Evolutionary conservation across 2,329 filamentous ascomycete species (phyloP).

Genomic region (Berkeleyomyces basicola): DNA sequence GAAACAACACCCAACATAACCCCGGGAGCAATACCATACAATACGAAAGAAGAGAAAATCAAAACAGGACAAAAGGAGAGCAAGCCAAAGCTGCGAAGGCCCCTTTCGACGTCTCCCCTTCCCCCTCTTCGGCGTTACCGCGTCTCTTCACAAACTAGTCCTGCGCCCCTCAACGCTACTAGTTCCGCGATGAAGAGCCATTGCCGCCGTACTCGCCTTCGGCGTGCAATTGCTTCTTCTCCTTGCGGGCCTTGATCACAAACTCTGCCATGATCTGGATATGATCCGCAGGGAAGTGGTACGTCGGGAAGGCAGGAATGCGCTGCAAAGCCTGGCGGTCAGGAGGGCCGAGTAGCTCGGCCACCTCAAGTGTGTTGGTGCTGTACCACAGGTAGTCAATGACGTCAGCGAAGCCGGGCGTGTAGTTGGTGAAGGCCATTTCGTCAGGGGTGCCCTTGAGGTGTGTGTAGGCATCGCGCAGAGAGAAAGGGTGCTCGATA

Average conservation of each 20-base stretch:
- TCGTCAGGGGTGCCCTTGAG: conserved; percentile 72
- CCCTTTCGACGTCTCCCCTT: neutral
- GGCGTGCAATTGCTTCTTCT: conserved; percentile 46
- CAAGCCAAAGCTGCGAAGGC: neutral
- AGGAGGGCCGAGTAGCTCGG: conserved; percentile 69
- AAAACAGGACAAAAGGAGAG: neutral
- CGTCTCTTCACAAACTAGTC: neutral
- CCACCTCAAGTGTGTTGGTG: conserved; percentile 72
- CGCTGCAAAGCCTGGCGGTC: conserved; percentile 71
- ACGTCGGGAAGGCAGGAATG: conserved; percentile 83
- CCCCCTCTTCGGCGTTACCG: neutral
- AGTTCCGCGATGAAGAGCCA: conserved; percentile 3
- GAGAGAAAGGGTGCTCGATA: conserved; percentile 84
- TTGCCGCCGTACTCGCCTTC: conserved; percentile 42
- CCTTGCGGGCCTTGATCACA: conserved; percentile 73
- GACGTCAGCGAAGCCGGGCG: conserved; percentile 76
- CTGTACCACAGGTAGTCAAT: conserved; percentile 98
- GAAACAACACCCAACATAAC: neutral
- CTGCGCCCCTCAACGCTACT: neutral
- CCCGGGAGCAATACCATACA: neutral
- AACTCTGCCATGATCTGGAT: conserved; percentile 82
- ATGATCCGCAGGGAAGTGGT: conserved; percentile 88
- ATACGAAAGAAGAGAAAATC: neutral
- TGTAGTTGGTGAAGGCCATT: conserved; percentile 90
- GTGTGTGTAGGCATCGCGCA: conserved; percentile 76